These are phyloP conservation scores for Beauveria sp. DNA, from an alignment of 2,329 filamentous ascomycete genomes.

Conservation along the genomic window DNA sequence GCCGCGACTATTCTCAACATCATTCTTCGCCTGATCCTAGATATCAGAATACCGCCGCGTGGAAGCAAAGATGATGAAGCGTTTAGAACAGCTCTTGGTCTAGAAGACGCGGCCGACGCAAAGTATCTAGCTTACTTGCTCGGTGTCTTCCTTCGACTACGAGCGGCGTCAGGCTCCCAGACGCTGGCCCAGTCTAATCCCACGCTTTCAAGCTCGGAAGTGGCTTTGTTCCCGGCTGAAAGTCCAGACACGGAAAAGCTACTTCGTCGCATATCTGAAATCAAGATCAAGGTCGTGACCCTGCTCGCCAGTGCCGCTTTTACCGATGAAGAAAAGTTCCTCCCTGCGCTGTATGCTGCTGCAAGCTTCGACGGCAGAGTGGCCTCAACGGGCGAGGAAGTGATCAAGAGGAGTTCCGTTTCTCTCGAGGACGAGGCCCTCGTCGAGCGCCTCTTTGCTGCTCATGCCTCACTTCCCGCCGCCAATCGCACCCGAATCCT, in stretches of 20 bases:
- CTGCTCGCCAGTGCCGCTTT: constrained; percentile 84
- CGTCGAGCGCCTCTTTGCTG: constrained; percentile 58
- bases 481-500: constrained; percentile 74
- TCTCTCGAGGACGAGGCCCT: constrained; percentile 62
- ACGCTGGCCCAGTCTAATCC: constrained; percentile 26
- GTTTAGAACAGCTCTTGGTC: constrained; percentile 57
- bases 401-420: constrained; percentile 71
- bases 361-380: constrained; percentile 76
- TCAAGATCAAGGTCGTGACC: constrained; percentile 51
- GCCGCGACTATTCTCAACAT: constrained; percentile 68
- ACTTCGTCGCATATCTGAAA: constrained; percentile 31
- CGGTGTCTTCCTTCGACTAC: constrained; percentile 58
- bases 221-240: constrained; percentile 24
- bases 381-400: constrained; percentile 77
- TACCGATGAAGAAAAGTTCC: constrained; percentile 70
- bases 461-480: constrained; percentile 67
- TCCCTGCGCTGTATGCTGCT: constrained; percentile 76
- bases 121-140: constrained; percentile 68
- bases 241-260: constrained; percentile 57
- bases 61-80: constrained; percentile 71
- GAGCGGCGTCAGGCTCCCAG: constrained; percentile 22
- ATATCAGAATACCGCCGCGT: constrained; percentile 63
- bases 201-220: constrained; percentile 23
- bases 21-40: constrained; percentile 66
- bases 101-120: constrained; percentile 62